phyloP scores from a whole-genome alignment of 306 rosid species.

The Cyamopsis tetragonoloba region DNA sequence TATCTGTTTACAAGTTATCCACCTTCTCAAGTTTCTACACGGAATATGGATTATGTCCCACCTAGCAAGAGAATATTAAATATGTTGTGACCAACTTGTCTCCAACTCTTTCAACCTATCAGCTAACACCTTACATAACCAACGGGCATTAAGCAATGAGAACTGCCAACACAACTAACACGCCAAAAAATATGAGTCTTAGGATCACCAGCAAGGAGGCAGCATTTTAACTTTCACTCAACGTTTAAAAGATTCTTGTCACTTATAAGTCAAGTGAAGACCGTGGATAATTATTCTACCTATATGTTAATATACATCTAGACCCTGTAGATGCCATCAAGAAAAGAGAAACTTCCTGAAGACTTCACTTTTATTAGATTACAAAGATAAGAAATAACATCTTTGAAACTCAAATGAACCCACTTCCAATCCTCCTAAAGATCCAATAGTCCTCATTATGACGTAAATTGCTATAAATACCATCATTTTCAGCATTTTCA shows the following conservation, averaged over 20 bases:
- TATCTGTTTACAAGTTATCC: background rate
- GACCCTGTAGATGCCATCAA: background rate
- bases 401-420: background rate
- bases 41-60: background rate
- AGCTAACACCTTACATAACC: background rate
- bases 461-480: background rate
- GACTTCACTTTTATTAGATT: background rate
- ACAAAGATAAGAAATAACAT: background rate
- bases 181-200: background rate
- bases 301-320: background rate
- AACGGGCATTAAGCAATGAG: background rate
- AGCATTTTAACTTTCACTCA: background rate
- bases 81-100: too few relatives aligned
- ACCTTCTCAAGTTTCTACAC: background rate
- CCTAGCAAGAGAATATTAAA: too few relatives aligned
- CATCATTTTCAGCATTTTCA: background rate
- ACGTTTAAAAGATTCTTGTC: background rate
- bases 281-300: background rate
- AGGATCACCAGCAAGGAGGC: background rate
- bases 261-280: too few relatives aligned
- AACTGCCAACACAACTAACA: background rate
- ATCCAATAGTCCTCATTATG: background rate
- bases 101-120: background rate
- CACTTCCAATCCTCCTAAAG: background rate
- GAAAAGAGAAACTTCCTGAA: background rate